Conservation (phyloP, 106 monocot species). For the Phalaenopsis aphrodite region DNA sequence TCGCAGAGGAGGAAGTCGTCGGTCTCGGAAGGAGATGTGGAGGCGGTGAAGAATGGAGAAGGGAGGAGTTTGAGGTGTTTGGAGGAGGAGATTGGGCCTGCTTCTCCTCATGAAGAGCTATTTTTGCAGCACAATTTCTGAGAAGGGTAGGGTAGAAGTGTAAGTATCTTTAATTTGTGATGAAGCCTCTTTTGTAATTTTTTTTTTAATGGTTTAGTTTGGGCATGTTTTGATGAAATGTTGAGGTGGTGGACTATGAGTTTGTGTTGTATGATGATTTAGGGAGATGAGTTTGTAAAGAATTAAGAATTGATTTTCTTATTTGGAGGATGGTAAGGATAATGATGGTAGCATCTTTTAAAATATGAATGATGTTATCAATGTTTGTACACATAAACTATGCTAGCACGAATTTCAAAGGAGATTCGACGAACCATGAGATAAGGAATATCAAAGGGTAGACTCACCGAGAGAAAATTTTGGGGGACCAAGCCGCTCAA, state of each 20-base stretch:
- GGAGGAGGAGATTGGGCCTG: constrained; percentile 96
- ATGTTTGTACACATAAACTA: too few species aligned
- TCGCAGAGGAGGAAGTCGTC: constrained; percentile 87
- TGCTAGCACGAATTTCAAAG: too few species aligned
- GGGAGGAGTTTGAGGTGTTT: constrained; percentile 59
- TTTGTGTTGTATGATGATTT: neutral
- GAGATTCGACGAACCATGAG: too few species aligned
- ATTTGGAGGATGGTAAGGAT: neutral
- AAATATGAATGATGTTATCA: too few species aligned
- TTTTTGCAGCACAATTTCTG: constrained; percentile 98
- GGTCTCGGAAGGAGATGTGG: constrained; percentile 61
- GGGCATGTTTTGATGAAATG: neutral
- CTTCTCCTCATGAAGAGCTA: constrained; percentile 76
- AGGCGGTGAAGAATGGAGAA: constrained; percentile 29
- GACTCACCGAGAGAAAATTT: too few species aligned
- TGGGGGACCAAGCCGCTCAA: too few species aligned
- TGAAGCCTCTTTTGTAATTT: neutral
- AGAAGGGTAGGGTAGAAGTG: neutral
- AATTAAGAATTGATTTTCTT: too few species aligned
- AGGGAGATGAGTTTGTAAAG: neutral
- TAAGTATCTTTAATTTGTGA: neutral
- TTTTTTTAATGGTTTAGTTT: neutral
- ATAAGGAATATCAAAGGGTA: too few species aligned
- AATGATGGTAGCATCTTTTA: neutral
- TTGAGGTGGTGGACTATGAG: neutral